phyloP scores from a whole-genome alignment of 257 asterid species.

The Solanum pimpinellifolium region DNA sequence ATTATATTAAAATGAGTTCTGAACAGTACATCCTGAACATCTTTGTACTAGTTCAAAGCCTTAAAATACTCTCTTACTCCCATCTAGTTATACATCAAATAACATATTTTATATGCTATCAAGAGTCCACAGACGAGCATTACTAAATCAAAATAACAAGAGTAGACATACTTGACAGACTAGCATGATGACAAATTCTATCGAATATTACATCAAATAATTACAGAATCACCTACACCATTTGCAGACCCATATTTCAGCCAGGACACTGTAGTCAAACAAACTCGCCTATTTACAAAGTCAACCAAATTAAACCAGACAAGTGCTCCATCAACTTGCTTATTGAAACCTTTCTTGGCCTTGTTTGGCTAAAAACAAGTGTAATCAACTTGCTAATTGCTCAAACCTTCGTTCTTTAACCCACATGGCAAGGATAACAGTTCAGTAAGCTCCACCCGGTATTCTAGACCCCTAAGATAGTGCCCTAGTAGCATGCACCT shows the following conservation, averaged over 20 bases:
- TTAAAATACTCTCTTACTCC: background rate
- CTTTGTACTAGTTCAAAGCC: background rate
- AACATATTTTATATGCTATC: background rate
- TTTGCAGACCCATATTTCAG: background rate
- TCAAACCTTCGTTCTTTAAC: constrained; percentile 7
- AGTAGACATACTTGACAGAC: background rate
- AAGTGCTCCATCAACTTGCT: background rate
- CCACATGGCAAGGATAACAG: constrained; percentile 44
- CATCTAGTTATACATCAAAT: background rate
- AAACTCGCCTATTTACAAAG: background rate
- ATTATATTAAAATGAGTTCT: background rate
- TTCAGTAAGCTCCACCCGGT: constrained; percentile 67
- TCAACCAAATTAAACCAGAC: background rate
- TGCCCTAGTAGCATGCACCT: constrained; percentile 98
- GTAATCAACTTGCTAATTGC: constrained; percentile 19
- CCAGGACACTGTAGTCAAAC: background rate
- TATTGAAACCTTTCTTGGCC: background rate
- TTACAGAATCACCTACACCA: background rate
- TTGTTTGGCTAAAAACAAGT: background rate
- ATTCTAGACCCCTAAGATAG: constrained; percentile 82
- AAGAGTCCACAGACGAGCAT: background rate
- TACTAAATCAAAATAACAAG: background rate
- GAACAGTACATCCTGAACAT: background rate
- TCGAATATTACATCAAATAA: background rate
- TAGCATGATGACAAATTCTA: background rate